Conservation (phyloP, 345 rosid species). For the Camelina neglecta region DNA sequence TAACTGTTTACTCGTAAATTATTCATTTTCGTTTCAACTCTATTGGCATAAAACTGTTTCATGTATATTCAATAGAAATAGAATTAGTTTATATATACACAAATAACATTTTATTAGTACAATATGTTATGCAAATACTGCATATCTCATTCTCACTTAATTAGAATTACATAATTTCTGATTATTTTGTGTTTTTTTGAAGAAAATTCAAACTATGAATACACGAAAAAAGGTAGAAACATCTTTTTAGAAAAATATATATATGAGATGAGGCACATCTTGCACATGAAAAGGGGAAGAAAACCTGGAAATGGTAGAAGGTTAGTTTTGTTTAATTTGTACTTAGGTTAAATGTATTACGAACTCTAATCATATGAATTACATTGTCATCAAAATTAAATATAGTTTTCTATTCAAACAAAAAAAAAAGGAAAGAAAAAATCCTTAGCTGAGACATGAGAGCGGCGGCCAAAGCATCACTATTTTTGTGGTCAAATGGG, state of each 20-base stretch:
- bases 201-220: background rate
- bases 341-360: background rate
- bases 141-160: background rate
- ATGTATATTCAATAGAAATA: background rate
- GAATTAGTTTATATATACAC: background rate
- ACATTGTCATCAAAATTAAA: background rate
- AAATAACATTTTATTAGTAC: background rate
- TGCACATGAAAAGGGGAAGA: background rate
- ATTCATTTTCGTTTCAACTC: background rate
- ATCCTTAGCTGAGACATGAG: background rate
- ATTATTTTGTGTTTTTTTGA: background rate
- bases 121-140: background rate
- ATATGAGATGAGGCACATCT: background rate
- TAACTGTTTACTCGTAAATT: background rate
- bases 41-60: too few species aligned
- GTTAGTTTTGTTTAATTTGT: background rate
- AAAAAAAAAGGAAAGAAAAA: background rate
- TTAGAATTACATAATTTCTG: background rate
- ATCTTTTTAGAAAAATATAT: background rate
- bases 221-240: background rate
- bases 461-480: conserved; percentile 12
- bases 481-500: background rate
- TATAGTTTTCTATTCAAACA: background rate
- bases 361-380: background rate
- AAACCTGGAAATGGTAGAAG: too few species aligned